phyloP scores from a whole-genome alignment of 148 eudicot genomes.

The Chenopodium suecicum region DNA sequence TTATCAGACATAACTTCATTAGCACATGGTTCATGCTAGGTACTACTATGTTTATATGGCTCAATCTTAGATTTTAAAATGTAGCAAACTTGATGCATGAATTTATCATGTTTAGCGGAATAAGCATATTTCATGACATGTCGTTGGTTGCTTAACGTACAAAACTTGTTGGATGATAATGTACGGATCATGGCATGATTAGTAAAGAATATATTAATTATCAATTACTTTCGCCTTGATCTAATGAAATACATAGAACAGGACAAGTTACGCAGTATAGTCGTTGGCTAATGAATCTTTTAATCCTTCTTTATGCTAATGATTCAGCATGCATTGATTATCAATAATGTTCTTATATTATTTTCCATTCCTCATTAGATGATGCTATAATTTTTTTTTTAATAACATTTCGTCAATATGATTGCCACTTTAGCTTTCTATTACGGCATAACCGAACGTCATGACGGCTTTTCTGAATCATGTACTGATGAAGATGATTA shows the following conservation, averaged over 20 bases:
- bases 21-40: neutral
- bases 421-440: conserved; percentile 2
- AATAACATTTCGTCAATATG: neutral
- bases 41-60: neutral
- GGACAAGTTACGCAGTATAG: neutral
- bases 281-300: neutral
- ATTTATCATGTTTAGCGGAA: neutral
- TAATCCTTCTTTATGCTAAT: conserved; percentile 10
- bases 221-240: neutral
- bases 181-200: neutral
- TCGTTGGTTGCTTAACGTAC: neutral
- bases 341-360: neutral
- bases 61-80: neutral
- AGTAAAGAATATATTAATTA: neutral
- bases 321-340: conserved; percentile 20
- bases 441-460: conserved; percentile 1
- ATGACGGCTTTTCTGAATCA: neutral
- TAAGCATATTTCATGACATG: conserved; percentile 7
- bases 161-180: conserved; percentile 1
- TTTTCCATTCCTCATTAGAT: conserved; percentile 10
- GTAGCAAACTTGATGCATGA: neutral
- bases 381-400: neutral
- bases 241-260: neutral
- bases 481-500: neutral
- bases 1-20: no score